Base-by-base conservation (phyloP, 2,329 filamentous ascomycete genomes). In the Leptographium wingfieldii region DNA sequence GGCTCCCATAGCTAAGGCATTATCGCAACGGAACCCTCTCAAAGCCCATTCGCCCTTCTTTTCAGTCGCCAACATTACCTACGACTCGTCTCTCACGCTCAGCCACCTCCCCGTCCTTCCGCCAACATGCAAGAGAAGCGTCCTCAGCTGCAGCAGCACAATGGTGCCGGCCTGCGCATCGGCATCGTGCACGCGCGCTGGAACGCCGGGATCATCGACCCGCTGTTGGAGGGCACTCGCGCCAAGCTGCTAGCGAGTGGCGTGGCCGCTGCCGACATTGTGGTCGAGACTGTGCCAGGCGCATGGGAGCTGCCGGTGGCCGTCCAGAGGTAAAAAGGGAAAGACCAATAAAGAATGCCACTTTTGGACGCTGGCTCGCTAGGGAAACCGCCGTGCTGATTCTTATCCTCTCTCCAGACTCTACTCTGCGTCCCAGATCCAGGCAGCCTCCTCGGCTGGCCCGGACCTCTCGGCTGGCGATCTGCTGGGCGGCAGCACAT, bases 121-220 rank as follows among this genome's bases (percentile, higher is more conserved):
- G 16, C 14, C 55, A 65, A 12, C 49, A 76, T 78, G 72, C 76
- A 77, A 61, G 72, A 79, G 72, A 84, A 83, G 68, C 80, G 79
- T 61, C 80, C 80, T n/a, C 74, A 75, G 64, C 74, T 76, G 59
- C 75, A 84, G 70, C 75, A 80, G 67, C 79, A 83, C 73, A 78
- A 86, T 70, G 87, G 88, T 72, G 83, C 83, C 68, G 79, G 77
- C 69, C 83, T 99, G 65, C 90, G 94, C 70, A 86, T 99, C 71
- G 92, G 88, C 70, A 97, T 99, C 70, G 83, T 99, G 61, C 94
- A 97, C 76, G 92, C 92, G 61, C 86, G 94, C 68, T 99, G 94
- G 94, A 99, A 99, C 77, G 80, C 80, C 65, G 81, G 80, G 66
- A 90, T 99, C 71, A 96, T 97, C 73, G 85, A 88, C 61, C 85